Conservation (phyloP, 306 rosid species). For the Trifolium repens region DNA sequence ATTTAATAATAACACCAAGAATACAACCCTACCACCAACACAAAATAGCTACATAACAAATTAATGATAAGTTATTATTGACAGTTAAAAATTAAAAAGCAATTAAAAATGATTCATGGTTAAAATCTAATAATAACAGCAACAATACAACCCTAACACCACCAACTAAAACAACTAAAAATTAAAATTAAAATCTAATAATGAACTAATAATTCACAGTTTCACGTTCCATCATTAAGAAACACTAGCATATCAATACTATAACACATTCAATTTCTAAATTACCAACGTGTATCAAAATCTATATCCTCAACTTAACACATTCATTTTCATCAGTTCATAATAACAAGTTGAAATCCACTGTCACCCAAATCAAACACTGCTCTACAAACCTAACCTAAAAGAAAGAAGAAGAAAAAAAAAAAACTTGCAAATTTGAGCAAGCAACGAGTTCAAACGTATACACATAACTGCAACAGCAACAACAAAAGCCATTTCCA, state of each 20-base stretch:
- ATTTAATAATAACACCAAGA: neutral
- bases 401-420: neutral
- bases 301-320: neutral
- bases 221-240: neutral
- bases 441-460: neutral
- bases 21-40: constrained; percentile 38
- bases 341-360: neutral
- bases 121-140: neutral
- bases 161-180: neutral
- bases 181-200: too few species aligned
- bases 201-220: neutral
- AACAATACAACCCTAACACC: constrained; percentile 40
- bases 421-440: neutral
- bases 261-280: neutral
- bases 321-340: neutral
- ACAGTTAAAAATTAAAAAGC: too few species aligned
- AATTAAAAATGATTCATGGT: too few species aligned
- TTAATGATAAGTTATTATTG: neutral
- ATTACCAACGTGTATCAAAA: neutral
- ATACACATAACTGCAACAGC: neutral
- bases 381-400: neutral
- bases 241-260: neutral
- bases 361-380: constrained; percentile 27
- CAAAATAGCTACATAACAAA: constrained; percentile 1
- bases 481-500: neutral